Evolutionary conservation across 2,329 filamentous ascomycete species (phyloP), one percentile per base, ranked within the genome.

Genomic region (Aspergillus sp.): DNA sequence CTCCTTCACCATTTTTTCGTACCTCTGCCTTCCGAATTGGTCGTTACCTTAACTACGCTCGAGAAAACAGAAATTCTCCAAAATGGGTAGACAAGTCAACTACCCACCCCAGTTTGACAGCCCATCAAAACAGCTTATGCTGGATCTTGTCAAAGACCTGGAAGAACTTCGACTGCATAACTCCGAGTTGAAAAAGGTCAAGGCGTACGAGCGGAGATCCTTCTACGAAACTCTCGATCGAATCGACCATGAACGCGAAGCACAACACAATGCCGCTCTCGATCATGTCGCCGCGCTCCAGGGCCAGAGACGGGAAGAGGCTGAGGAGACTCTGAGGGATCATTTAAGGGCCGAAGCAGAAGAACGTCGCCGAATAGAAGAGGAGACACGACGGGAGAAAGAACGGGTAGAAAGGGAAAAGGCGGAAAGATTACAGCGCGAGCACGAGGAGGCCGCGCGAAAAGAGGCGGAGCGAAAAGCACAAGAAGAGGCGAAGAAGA

Each of bases 271-370:
- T 49, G 78, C 82, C 56, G 84, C 85, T 12, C 76, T 91, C 13
- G 79, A 79, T 41, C 78, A 79, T 42, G 84, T 84, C 3, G 80
- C 81, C 43, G 74, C 75, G 12, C 79, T 85, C 59, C 86, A 90
- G 63, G 79, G 86, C 33, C 76, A 79, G 23, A 78, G 91, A 9
- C 76, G 75, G 41, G 68, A 74, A 45, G 73, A 75, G 44, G 80
- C 80, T 3, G 74, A 80, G 58, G 70, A 74, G 17, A 76, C 74
- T 15, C 57, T 79, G n/a, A 67, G 77, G 37, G 68, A 72, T n/a
- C 66, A 79, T 49, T 61, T 68, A 60, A 56, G 62, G 54, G 59
- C 65, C 48, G 62, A 70, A 51, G 62, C 69, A 57, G 61, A 68
- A 48, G 66, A 72, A 46, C 57, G 59, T n/a, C 60, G 54, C 12